These are phyloP conservation scores for Medicago arabica DNA, from an alignment of 306 rosid genomes.

Conservation along the genomic window DNA sequence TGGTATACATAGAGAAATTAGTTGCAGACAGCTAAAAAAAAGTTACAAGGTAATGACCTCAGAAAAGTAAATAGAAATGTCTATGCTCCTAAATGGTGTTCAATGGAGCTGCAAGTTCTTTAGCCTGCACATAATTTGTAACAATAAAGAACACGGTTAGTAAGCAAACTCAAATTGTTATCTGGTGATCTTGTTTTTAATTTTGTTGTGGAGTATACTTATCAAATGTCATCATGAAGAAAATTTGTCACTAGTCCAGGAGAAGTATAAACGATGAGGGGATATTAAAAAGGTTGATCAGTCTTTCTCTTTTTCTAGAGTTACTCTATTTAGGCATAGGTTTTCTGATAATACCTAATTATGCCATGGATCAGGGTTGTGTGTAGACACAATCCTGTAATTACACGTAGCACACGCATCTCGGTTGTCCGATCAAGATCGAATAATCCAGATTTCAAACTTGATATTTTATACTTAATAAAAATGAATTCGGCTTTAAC, in stretches of 20 bases:
- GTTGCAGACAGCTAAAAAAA: background rate
- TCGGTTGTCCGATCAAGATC: no score
- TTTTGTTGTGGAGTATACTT: constrained; percentile 5
- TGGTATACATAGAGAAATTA: constrained; percentile 21
- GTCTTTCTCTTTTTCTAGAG: no score
- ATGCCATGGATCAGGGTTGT: background rate
- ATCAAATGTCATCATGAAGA: background rate
- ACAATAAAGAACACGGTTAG: constrained; percentile 22
- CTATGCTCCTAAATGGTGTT: constrained; percentile 31
- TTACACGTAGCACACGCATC: no score
- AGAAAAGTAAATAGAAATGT: background rate
- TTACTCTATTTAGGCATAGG: background rate
- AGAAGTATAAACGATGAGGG: background rate
- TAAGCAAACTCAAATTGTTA: constrained; percentile 15
- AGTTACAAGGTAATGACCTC: background rate
- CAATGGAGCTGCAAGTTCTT: constrained; percentile 49
- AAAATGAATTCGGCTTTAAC: no score
- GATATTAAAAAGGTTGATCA: no score
- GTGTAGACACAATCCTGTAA: no score
- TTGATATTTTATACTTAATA: no score
- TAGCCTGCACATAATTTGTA: constrained; percentile 49
- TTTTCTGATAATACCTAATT: background rate
- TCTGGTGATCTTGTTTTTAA: background rate
- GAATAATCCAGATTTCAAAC: no score
- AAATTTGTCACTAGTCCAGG: background rate